phyloP scores from a whole-genome alignment of 2,329 filamentous ascomycete genomes.

The Neopestalotiopsis rosae region DNA sequence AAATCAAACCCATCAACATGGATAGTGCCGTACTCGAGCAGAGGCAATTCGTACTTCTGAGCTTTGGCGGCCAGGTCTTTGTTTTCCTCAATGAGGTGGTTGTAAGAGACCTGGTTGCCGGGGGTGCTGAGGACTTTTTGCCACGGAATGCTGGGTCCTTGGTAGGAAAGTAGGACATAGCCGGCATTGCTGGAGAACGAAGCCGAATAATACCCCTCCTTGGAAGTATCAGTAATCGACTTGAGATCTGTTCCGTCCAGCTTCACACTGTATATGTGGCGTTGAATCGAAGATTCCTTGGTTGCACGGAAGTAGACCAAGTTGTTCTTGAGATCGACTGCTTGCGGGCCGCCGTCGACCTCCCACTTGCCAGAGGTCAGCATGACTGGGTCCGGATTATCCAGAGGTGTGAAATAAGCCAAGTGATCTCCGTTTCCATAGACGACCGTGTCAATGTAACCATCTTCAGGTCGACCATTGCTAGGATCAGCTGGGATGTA shows the following conservation, averaged over 20 bases:
- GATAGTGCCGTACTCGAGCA: slow-evolving; percentile 81
- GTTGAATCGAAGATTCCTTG: slow-evolving; percentile 85
- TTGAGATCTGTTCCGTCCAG: slow-evolving; percentile 78
- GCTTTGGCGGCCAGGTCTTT: slow-evolving; percentile 70
- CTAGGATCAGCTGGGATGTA: slow-evolving; percentile 84
- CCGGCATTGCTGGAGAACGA: slow-evolving; percentile 85
- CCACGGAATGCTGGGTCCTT: slow-evolving; percentile 85
- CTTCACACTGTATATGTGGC: slow-evolving; percentile 89
- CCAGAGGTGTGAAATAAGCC: slow-evolving; percentile 89
- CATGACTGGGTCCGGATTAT: slow-evolving; percentile 81
- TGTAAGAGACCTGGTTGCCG: slow-evolving; percentile 66
- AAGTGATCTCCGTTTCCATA: slow-evolving; percentile 88
- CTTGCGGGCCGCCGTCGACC: slow-evolving; percentile 82
- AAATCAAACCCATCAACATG: slow-evolving; percentile 79
- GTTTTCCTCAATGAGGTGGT: slow-evolving; percentile 81
- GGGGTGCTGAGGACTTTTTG: slow-evolving; percentile 90
- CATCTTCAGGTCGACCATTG: slow-evolving; percentile 79
- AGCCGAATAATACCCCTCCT: slow-evolving; percentile 78
- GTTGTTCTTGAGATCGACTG: slow-evolving; percentile 83
- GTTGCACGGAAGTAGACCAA: slow-evolving; percentile 91
- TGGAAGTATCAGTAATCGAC: slow-evolving; percentile 74
- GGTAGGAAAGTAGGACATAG: slow-evolving; percentile 83
- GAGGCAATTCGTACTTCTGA: slow-evolving; percentile 79
- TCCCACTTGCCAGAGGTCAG: slow-evolving; percentile 93
- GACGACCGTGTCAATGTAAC: slow-evolving; percentile 91